Percentiles rank a stretch among this genome's conserved stretches.
Evolutionary conservation across 495 filamentous ascomycete genomes (phyloP).

Genomic region (Sporormia fimetaria): DNA sequence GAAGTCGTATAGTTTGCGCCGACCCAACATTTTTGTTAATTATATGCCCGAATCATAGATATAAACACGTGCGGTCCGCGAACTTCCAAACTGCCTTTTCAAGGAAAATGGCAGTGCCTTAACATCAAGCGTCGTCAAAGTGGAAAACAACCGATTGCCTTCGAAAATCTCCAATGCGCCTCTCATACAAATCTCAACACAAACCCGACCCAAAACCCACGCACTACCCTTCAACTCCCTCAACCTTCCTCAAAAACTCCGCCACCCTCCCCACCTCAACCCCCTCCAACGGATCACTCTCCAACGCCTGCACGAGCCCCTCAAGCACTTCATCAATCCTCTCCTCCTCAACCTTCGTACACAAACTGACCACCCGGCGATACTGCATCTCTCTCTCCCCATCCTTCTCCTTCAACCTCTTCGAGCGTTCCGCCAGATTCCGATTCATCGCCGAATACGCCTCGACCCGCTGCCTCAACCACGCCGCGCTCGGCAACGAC

Average conservation of each 20-base stretch:
- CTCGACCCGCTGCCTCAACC: slow-evolving; percentile 32
- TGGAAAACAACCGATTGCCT: no score
- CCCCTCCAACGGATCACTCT: slow-evolving; percentile 54
- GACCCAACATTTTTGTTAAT: no score
- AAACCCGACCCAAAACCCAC: no score
- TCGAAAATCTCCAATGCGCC: no score
- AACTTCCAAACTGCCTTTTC: no score
- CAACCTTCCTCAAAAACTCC: slow-evolving; percentile 63
- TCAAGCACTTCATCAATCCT: slow-evolving; percentile 54
- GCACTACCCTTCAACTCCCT: slow-evolving; percentile 32
- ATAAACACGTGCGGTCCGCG: no score
- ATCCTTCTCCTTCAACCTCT: slow-evolving; percentile 45
- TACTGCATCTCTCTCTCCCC: slow-evolving; percentile 60
- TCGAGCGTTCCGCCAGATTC: slow-evolving; percentile 36
- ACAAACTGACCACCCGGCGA: slow-evolving; percentile 56
- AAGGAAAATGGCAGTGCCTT: no score
- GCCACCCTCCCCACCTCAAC: slow-evolving; percentile 58
- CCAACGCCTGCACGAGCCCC: slow-evolving; percentile 54
- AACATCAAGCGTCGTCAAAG: no score
- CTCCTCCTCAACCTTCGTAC: slow-evolving; percentile 51
- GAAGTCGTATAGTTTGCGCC: no score
- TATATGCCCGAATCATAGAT: no score
- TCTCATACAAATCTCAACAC: no score
- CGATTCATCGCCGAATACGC: slow-evolving; percentile 42
- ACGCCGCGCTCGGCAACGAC: slow-evolving; percentile 24